A percentile compares a stretch with the other conserved stretches of the same genome.
These are phyloP conservation scores for Haplosporangium sp. DNA, from an alignment of 371 early-diverging fungal species.

Conservation along the genomic window DNA sequence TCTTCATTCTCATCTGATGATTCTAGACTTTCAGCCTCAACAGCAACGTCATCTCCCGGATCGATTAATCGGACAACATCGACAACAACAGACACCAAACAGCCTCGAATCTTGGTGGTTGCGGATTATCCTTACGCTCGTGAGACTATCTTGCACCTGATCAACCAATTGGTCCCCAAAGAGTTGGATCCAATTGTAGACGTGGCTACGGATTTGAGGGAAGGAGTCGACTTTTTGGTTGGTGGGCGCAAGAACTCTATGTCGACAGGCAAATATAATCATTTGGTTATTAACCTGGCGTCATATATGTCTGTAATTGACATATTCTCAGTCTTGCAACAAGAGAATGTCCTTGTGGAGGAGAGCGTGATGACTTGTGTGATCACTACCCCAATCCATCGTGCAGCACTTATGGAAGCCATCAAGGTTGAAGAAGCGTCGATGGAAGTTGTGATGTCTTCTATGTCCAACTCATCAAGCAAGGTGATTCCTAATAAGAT, in stretches of 20 bases:
- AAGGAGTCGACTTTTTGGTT: constrained; percentile 40
- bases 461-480: not conserved
- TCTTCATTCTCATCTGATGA: constrained; percentile 12
- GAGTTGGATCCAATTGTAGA: constrained; percentile 29
- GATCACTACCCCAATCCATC: constrained; percentile 71
- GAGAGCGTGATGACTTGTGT: constrained; percentile 61
- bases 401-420: constrained; percentile 64
- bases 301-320: constrained; percentile 63
- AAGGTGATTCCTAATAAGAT: constrained; percentile 57
- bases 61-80: not conserved
- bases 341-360: constrained; percentile 56
- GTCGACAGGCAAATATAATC: constrained; percentile 57
- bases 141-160: constrained; percentile 40
- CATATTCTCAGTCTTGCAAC: constrained; percentile 58
- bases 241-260: constrained; percentile 18
- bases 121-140: constrained; percentile 41
- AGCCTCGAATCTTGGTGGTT: constrained; percentile 41
- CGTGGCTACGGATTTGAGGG: constrained; percentile 34
- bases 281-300: constrained; percentile 63
- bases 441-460: constrained; percentile 26
- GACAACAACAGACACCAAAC: not conserved
- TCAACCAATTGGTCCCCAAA: constrained; percentile 38
- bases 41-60: constrained; percentile 9
- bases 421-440: constrained; percentile 55
- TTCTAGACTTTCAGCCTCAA: constrained; percentile 12